phyloP scores from a whole-genome alignment of 2,329 filamentous ascomycete species.

The Magnaporthiopsis poae region DNA sequence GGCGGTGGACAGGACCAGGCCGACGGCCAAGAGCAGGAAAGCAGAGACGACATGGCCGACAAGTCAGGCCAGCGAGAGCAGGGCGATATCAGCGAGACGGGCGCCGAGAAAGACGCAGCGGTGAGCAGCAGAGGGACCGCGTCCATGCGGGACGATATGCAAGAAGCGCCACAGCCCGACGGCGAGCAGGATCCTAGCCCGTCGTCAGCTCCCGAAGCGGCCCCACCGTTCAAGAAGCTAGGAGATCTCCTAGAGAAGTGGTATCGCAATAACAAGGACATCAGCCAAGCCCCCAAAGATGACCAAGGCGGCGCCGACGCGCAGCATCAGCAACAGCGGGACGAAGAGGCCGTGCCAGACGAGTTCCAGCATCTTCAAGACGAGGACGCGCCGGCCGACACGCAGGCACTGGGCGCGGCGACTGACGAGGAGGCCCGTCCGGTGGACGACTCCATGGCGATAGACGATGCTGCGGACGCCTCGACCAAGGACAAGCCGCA shows the following conservation, averaged over 20 bases:
- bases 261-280: constrained; percentile 81
- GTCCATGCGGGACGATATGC: constrained; percentile 36
- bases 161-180: constrained; percentile 28
- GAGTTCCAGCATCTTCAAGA: constrained; percentile 91
- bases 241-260: constrained; percentile 87
- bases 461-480: constrained; percentile 59
- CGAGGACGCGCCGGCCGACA: constrained; percentile 70
- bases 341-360: constrained; percentile 59
- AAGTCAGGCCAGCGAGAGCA: constrained; percentile 56
- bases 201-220: constrained; percentile 31
- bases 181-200: constrained; percentile 26
- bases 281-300: constrained; percentile 51
- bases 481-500: constrained; percentile 18
- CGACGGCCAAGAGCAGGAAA: constrained; percentile 11
- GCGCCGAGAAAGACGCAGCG: constrained; percentile 46
- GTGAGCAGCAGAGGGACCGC: constrained; percentile 51
- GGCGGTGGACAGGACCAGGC: constrained; percentile 53
- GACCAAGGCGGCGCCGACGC: constrained; percentile 19
- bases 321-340: constrained; percentile 32
- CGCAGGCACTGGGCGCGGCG: constrained; percentile 82
- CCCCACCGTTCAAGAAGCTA: constrained; percentile 82
- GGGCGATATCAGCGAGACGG: constrained; percentile 55
- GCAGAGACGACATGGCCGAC: constrained; percentile 47
- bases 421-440: constrained; percentile 75
- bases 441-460: constrained; percentile 79